Evolutionary conservation across 306 rosid genomes (phyloP).

Genomic region (Cicer yamashitae): DNA sequence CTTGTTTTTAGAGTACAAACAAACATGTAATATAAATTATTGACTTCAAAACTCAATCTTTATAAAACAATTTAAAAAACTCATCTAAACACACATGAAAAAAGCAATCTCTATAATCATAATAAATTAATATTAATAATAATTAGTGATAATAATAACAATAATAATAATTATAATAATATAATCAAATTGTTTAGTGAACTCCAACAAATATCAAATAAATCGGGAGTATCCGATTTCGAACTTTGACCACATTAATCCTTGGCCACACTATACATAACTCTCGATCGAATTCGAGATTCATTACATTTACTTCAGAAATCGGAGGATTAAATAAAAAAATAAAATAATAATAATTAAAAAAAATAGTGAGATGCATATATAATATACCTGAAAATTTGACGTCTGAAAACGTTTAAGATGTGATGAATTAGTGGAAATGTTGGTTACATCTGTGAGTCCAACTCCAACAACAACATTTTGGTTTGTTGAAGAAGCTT

Average conservation of each 20-base stretch:
- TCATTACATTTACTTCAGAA: too few relatives aligned
- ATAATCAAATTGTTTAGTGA: not conserved
- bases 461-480: constrained; percentile 1
- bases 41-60: not conserved
- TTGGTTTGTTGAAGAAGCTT: constrained; percentile 50
- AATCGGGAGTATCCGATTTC: too few relatives aligned
- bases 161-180: not conserved
- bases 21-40: not conserved
- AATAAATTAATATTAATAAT: not conserved
- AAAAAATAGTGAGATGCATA: not conserved
- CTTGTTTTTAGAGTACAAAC: not conserved
- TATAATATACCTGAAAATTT: constrained; percentile 53
- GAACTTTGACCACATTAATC: too few relatives aligned
- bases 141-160: not conserved
- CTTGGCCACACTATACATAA: too few relatives aligned
- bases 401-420: constrained; percentile 36
- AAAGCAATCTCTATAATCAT: not conserved
- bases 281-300: too few relatives aligned
- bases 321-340: too few relatives aligned
- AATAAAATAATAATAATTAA: not conserved
- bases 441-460: constrained; percentile 68
- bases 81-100: not conserved
- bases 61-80: not conserved
- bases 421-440: constrained; percentile 34
- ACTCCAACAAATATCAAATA: too few relatives aligned